Evolutionary conservation across 306 rosid genomes (phyloP), one percentile per base, ranked within the genome.

Genomic region (Cucurbita maxima): DNA sequence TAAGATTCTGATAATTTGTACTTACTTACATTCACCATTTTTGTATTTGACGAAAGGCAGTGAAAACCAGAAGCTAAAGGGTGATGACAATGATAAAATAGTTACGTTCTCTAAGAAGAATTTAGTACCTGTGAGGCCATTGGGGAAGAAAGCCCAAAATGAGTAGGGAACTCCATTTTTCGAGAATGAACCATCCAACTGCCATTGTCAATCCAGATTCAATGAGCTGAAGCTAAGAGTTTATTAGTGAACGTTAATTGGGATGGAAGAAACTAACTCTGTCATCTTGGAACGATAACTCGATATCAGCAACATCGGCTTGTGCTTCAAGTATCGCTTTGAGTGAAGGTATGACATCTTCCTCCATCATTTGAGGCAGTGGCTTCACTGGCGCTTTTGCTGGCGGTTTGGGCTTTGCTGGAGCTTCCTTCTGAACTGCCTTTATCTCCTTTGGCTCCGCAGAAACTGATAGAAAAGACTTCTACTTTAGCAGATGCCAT

Each of bases 101-200:
- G 34, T 30, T 50, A 41, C 34, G 38, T 38, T 40, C 5, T 40
- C 20, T 10, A 15, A 71, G 58, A 71, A 71, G 34, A 30, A 51
- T 51, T 34, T 14, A 9, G 73, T 86, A 92, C 97, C 97, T 60
- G 84, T 76, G 16, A 92, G 83, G 44, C 97, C 99, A 11, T 80
- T 19, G 48, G 96, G 97, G 72, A 94, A 91, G 87, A 94, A 91
- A 4, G 90, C 99, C 97, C 97, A 94, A 81, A 94, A 91, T 50
- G 84, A 69, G 77, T 94, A 70, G 4, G 91, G 84, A 58, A 37
- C 83, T 60, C 89, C 97, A 8, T 86, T 80, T 78, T 87, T 90
- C 71, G 60, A 19, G 80, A 94, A 88, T 4, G 92, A 91, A 56
- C 97, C 96, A 83, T 94, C 96, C 85, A 94, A 86, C 99, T 94